Evolutionary conservation across 495 filamentous ascomycete species (phyloP).

Genomic region (Schizothecium vesticola): DNA sequence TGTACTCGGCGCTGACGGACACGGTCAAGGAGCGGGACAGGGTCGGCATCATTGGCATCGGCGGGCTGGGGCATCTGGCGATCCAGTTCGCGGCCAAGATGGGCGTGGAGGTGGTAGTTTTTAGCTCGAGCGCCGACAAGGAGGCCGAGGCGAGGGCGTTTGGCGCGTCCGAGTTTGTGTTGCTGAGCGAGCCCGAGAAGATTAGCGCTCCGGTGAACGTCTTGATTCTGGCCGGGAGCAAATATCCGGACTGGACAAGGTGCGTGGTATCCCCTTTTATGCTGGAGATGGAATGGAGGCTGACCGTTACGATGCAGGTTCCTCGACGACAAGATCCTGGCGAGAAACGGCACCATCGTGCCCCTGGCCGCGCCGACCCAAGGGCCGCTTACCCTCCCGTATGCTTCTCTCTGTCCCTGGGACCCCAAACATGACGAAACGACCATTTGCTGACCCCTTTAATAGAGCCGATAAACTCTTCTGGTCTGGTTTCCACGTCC

Average conservation of each 20-base stretch:
- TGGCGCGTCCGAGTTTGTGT: slow-evolving; percentile 53
- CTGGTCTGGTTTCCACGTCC: slow-evolving; percentile 29
- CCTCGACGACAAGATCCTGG: slow-evolving; percentile 10
- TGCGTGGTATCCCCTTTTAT: not conserved
- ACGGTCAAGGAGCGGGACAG: slow-evolving; percentile 35
- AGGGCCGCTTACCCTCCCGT: slow-evolving; percentile 14
- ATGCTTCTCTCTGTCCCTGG: not conserved
- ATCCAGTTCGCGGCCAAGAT: slow-evolving; percentile 55
- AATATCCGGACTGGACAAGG: slow-evolving; percentile 33
- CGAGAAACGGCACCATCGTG: slow-evolving; percentile 11
- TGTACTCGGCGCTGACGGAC: slow-evolving; percentile 42
- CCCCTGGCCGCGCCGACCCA: slow-evolving; percentile 13
- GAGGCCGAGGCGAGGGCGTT: slow-evolving; percentile 48
- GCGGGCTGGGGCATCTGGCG: slow-evolving; percentile 56
- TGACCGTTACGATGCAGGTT: slow-evolving; percentile 1
- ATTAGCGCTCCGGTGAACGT: slow-evolving; percentile 29
- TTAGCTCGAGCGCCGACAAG: slow-evolving; percentile 50
- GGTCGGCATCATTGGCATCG: slow-evolving; percentile 51
- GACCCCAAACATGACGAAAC: no score
- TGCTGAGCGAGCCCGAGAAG: slow-evolving; percentile 34
- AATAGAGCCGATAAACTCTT: slow-evolving; percentile 21
- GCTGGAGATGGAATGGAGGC: not conserved
- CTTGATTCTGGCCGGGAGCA: slow-evolving; percentile 29
- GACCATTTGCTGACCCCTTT: not conserved
- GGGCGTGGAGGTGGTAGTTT: slow-evolving; percentile 54